Conservation (phyloP, 768 basidiomycete species). For the Kwoniella sp. region DNA sequence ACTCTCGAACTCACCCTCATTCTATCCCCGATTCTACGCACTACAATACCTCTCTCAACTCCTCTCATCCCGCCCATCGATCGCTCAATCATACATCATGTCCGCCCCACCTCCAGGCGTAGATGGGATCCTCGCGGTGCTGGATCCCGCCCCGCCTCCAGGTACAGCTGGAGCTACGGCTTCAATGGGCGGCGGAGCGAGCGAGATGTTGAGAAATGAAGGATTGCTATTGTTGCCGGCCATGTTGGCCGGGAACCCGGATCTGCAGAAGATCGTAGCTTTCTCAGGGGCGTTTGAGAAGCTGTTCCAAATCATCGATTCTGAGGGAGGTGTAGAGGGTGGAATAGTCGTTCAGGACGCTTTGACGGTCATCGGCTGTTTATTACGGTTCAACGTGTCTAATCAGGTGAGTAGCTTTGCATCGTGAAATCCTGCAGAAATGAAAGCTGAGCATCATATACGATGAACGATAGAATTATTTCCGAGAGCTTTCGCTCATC, state of each 20-base stretch:
- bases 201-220: conserved; percentile 61
- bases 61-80: conserved; percentile 76
- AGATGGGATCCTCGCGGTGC: conserved; percentile 64
- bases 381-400: conserved; percentile 88
- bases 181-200: conserved; percentile 45
- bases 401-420: conserved; percentile 70
- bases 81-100: conserved; percentile 88
- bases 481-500: conserved; percentile 75
- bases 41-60: conserved; percentile 79
- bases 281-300: conserved; percentile 97
- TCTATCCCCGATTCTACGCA: conserved; percentile 82
- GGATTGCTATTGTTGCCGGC: conserved; percentile 78
- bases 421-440: conserved; percentile 19
- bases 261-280: conserved; percentile 94
- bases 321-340: conserved; percentile 90
- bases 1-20: conserved; percentile 69
- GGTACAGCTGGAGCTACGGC: conserved; percentile 14
- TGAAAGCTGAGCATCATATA: not conserved
- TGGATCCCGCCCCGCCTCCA: conserved; percentile 31
- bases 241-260: conserved; percentile 79
- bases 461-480: conserved; percentile 73
- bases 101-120: conserved; percentile 64
- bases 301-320: conserved; percentile 80
- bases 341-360: conserved; percentile 83
- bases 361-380: conserved; percentile 78